Base-by-base conservation (phyloP, 208 protist genomes). In the Acanthamoeba healyi region DNA sequence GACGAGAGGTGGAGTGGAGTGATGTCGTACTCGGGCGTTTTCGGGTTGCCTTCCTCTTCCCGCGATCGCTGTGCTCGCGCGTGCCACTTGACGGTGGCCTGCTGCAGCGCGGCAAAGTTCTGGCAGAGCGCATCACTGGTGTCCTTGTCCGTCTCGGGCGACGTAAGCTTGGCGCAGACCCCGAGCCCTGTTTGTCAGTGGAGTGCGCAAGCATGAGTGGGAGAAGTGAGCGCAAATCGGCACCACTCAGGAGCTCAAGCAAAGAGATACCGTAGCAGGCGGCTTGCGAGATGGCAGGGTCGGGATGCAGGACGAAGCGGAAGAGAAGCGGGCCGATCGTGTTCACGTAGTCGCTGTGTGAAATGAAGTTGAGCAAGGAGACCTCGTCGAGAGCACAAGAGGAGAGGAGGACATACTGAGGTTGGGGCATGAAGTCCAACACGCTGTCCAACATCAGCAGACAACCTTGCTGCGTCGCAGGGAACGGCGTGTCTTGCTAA, bases 391-490 rank as follows among this genome's bases (percentile, higher is more conserved):
- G 2, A 4, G 65, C 10, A 9, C 9, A 74, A 9, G n/a, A 38
- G 36, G 17, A 74, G 10, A 38, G 32, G 65, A 19, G 36, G 36
- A 34, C 70, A 38, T 51, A 81, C 70, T 5, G 2, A n/a, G 70
- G 70, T 19, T 40, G 36, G 19, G 70, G 70, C 70, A 81, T 81
- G 70, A 49, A 51, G 70, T 81, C 70, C 40, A 81, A 24, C 38
- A 81, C 70, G 40, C 70, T 81, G 70, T 81, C 70, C 70, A 81
- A 14, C 70, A 81, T 81, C 70, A 81, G 40, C 40, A 81, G 26
- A 32, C 70, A 81, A 26, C 70, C 70, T 22, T 40, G 70, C 26
- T 81, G 70, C 70, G 70, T 81, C 17, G 70, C 70, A 10, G 70
- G 40, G 26, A 81, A 81, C 22, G 70, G 38, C 40, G 70, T 81